Evolutionary conservation across 345 rosid species (phyloP), one percentile per base, ranked within the genome.

Genomic region (Punica granatum): DNA sequence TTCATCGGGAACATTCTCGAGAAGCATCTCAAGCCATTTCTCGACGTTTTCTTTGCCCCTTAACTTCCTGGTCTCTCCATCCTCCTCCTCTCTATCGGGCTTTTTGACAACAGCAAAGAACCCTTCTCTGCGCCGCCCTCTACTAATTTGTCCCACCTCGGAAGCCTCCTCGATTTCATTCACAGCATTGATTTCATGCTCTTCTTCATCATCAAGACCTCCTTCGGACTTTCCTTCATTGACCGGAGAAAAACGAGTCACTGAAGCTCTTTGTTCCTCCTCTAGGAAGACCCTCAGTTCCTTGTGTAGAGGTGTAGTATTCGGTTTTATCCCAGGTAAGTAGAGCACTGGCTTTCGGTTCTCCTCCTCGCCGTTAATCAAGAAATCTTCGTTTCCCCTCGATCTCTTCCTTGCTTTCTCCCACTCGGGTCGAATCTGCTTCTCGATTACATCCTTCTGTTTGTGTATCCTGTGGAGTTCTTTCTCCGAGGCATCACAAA

Each of bases 11-110:
- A 78, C 60, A 70, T 78, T 79, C 41, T 90, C 89, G 54, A 92
- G 75, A 79, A 95, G 72, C 78, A 95, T 79, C 65, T 86, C 87
- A 21, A 92, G 93, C 99, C 99, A 95, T 75, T 79, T 88, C 79
- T 95, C 99, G 0, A 95, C 84, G 59, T 95, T 90, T 74, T 89
- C 98, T 81, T 88, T 94, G 49, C 99, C 99, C 2, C 95, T 79
- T 66, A 75, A 79, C 79, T 75, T 85, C 76, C 87, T 80, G 74
- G 83, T 84, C 70, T 89, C 92, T 75, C 87, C 93, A 72, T 88
- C 93, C n/a, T n/a, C n/a, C 41, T 94, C 95, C 58, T 85, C 89
- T 31, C 21, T 83, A 71, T 81, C 85, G 63, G 69, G 74, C 72
- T 81, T 84, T 69, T 73, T 72, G 35, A 64, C 16, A 35, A 61